Evolutionary conservation across 345 rosid species (phyloP), one percentile per base, ranked within the genome.

Genomic region (Brassica nigra): DNA sequence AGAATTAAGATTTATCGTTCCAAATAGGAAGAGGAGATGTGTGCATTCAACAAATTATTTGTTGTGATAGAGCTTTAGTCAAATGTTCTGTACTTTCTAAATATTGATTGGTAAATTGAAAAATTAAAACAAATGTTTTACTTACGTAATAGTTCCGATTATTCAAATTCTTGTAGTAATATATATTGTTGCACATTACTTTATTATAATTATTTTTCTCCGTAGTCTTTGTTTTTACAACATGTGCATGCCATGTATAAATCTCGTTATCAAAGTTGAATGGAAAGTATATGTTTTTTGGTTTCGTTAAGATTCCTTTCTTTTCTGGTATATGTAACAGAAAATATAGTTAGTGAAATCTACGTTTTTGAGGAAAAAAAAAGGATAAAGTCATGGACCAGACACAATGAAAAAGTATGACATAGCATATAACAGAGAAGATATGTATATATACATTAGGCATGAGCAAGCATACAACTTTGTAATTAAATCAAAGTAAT

Each of bases 311-410:
- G 72, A 76, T 76, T 76, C 68, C 28, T 76, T 29, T 59, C 52
- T 18, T 59, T 59, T 44, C 27, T 31, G 36, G 70, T 31, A 62
- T 62, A 49, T 70, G 70, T 34, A 62, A 77, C 70, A 31, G 70
- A 28, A 70, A 67, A 70, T 77, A 70, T 77, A 62, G 75, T 49
- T 70, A 10, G 42, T 70, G 80, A 62, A 70, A 77, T 62, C 29
- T 77, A 62, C 23, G 55, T 77, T 62, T 33, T 33, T 18, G 61
- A 67, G 67, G 42, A 3, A 6, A 49, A 27, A 23, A 23, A 23
- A 23, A 23, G 27, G 23, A 70, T 47, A 62, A 70, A 69, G 75
- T 70, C 31, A 62, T 77, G 75, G 80, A 70, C 70, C 70, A 70
- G 47, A 47, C 8, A 34, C 2, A 7, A 77, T 10, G 14, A 47